A percentile compares a stretch with the other conserved stretches of the same genome.
Evolutionary conservation across 2,329 filamentous ascomycete genomes (phyloP).

Genomic region (Tolypocladium pustulatum): DNA sequence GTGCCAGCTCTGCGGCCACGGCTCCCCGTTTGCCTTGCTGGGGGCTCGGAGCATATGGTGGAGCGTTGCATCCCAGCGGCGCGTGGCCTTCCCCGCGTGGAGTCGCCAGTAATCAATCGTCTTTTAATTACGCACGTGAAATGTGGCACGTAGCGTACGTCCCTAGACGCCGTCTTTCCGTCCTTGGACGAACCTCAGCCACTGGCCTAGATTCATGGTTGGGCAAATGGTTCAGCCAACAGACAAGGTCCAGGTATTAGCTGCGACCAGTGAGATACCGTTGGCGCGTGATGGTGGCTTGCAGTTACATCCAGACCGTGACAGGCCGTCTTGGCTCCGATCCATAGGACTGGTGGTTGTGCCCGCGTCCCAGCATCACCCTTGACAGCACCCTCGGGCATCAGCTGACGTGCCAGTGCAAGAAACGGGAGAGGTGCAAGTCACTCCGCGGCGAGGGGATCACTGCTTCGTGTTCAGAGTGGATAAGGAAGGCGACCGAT

Average conservation of each 20-base stretch:
- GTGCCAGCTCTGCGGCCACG: not conserved
- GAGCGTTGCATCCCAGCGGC: not conserved
- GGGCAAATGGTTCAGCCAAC: not conserved
- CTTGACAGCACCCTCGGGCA: not conserved
- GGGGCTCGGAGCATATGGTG: not conserved
- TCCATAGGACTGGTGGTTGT: not conserved
- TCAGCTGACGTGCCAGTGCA: not conserved
- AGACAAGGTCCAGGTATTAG: not conserved
- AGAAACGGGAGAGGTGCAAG: not conserved
- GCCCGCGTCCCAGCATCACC: not conserved
- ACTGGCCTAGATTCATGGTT: not conserved
- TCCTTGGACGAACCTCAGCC: no score
- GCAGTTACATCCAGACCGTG: not conserved
- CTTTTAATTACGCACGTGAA: not conserved
- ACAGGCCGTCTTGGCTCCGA: not conserved
- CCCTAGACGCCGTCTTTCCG: no score
- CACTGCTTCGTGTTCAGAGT: no score
- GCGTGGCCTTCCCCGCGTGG: not conserved
- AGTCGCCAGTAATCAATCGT: not conserved
- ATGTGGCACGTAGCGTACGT: not conserved
- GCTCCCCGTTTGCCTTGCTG: not conserved
- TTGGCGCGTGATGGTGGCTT: not conserved
- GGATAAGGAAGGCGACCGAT: no score
- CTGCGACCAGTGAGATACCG: not conserved
- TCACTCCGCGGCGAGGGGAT: not conserved